Evolutionary conservation across 768 basidiomycete species (phyloP).

Genomic region (Asterophora parasitica): DNA sequence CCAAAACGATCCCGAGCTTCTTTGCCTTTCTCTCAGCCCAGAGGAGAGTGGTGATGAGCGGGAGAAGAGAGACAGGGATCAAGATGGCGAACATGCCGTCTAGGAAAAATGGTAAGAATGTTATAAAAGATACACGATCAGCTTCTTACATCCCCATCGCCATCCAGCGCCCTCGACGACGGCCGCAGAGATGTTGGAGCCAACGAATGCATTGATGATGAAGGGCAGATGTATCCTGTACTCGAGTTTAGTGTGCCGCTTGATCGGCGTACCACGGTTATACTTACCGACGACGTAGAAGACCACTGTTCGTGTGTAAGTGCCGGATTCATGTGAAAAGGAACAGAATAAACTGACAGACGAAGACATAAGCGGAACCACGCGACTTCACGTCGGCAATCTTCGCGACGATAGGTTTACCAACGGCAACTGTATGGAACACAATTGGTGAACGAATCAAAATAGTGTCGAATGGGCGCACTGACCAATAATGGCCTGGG

Average conservation of each 20-base stretch:
- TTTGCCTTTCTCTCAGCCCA: slow-evolving; percentile 51
- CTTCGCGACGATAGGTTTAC: slow-evolving; percentile 72
- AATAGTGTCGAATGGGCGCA: not conserved
- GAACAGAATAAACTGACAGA: slow-evolving; percentile 36
- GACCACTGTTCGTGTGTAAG: slow-evolving; percentile 29
- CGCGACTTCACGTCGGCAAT: slow-evolving; percentile 68
- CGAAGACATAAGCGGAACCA: slow-evolving; percentile 54
- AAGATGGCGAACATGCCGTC: slow-evolving; percentile 58
- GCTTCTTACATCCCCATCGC: slow-evolving; percentile 71
- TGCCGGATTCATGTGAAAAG: not conserved
- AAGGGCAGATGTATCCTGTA: slow-evolving; percentile 49
- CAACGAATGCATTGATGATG: slow-evolving; percentile 61
- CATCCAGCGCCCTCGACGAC: slow-evolving; percentile 42
- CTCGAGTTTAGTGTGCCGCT: not conserved
- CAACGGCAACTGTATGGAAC: slow-evolving; percentile 31
- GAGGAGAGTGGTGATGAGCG: slow-evolving; percentile 48
- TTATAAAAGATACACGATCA: not conserved
- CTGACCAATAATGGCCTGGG: slow-evolving; percentile 51
- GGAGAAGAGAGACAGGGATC: slow-evolving; percentile 43
- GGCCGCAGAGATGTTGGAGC: slow-evolving; percentile 54
- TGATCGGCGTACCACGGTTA: not conserved
- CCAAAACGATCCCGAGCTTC: slow-evolving; percentile 25
- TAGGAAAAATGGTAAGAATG: slow-evolving; percentile 16
- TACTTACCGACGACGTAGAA: slow-evolving; percentile 56
- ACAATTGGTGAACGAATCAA: not conserved